Conservation (phyloP, 257 asterid genomes). For the Solanum ossicruentum region DNA sequence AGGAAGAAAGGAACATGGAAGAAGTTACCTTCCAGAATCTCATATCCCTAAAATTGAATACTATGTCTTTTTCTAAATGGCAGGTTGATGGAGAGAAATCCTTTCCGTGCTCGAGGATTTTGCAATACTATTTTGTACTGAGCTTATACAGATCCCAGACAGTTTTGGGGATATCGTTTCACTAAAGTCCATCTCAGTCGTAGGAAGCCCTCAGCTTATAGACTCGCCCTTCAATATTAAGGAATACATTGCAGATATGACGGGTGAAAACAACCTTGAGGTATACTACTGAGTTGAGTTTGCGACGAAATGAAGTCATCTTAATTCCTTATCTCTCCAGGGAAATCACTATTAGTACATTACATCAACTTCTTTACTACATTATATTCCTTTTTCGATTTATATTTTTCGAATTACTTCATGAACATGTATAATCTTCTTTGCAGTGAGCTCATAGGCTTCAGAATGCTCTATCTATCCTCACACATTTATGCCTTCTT, state of each 20-base stretch:
- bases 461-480: no score
- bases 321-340: no score
- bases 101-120: not conserved
- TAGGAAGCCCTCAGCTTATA: not conserved
- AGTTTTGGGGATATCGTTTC: not conserved
- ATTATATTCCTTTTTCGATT: no score
- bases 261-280: not conserved
- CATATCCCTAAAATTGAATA: not conserved
- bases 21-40: not conserved
- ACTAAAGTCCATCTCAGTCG: not conserved
- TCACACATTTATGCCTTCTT: no score
- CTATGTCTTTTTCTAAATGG: not conserved
- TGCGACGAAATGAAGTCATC: no score
- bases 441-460: no score
- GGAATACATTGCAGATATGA: not conserved
- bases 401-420: no score
- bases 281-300: not conserved
- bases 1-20: not conserved
- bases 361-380: no score
- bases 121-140: accelerated
- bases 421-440: no score
- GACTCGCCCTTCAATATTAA: not conserved
- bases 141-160: not conserved
- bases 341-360: no score
- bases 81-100: not conserved